A percentile compares a stretch with the other conserved stretches of the same genome.
phyloP scores from a whole-genome alignment of 2,329 filamentous ascomycete species.

The Penicillium sp. region DNA sequence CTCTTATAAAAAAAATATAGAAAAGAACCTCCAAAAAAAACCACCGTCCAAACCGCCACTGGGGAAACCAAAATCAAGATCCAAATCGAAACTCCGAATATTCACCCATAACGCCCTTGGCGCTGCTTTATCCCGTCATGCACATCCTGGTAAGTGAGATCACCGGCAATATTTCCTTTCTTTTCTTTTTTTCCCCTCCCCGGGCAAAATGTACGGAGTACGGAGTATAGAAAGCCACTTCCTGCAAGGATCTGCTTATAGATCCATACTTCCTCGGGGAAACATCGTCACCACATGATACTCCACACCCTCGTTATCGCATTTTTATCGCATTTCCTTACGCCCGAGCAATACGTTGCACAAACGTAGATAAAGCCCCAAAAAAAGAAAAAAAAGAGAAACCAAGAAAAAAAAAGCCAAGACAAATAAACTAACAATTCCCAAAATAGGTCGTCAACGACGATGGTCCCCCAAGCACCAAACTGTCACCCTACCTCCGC shows the following conservation, averaged over 20 bases:
- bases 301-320: background rate
- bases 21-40: background rate
- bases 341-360: background rate
- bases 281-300: background rate
- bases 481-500: conserved; percentile 73
- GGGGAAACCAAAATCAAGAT: background rate
- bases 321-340: conserved; percentile 5
- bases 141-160: conserved; percentile 47
- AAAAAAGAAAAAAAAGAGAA: background rate
- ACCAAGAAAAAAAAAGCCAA: background rate
- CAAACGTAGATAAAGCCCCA: background rate
- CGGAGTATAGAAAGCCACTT: background rate
- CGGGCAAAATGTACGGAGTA: background rate
- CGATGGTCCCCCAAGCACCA: conserved; percentile 70
- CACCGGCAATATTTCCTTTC: background rate
- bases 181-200: background rate
- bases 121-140: conserved; percentile 33
- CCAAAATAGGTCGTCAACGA: conserved; percentile 58
- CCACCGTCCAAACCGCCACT: background rate
- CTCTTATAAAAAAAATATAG: background rate
- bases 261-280: background rate
- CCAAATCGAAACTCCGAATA: background rate
- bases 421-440: background rate
- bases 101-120: conserved; percentile 8
- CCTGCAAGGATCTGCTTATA: conserved; percentile 1